Base-by-base conservation (phyloP, 1,284 basidiomycete genomes). In the Puccinia polysora region DNA sequence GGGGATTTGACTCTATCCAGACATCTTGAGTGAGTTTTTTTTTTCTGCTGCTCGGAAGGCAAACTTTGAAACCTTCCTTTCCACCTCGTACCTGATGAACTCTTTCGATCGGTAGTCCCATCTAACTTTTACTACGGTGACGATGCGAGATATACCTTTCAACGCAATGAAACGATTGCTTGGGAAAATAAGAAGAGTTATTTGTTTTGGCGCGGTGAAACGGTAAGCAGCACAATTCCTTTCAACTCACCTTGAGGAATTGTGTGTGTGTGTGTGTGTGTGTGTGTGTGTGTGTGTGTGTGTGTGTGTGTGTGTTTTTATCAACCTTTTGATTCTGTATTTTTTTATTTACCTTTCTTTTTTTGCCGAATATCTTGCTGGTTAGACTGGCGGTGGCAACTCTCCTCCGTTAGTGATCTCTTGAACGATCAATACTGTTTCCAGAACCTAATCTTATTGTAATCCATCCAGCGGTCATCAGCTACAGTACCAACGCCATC, bases 121-220 rank as follows among this genome's bases (percentile, higher is more conserved):
- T 71, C 68, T 23, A 71, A 71, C 45, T 71, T 71, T 34, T 71
- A 71, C 50, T 71, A 71, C 52, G 68, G 68, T 53, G 59, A 71
- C 45, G 68, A 71, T 50, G 58, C 68, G 32, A 71, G 68, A 38
- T 71, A 71, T 47, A 49, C 68, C 8, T 71, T 71, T 43, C 49
- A 60, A 45, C n/a, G 55, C 2, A 71, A 71, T 55, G 59, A 71
- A 30, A 71, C 68, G 5, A 62, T 71, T 45, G 28, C 56, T 32
- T 71, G 68, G 68, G 59, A 71, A 28, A 2, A 71, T 25, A 71
- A 71, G 63, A 25, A 40, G 5, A 53, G 34, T 28, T 40, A 49
- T 25, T 47, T 71, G 32, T 71, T 71, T 30, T 71, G 68, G 68
- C 38, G 68, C 18, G 68, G 68, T 53, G 56, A 62, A 71, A 71